A percentile compares a stretch with the other conserved stretches of the same genome.
phyloP scores from a whole-genome alignment of 2,329 filamentous ascomycete genomes.

The Aspergillus tanneri region DNA sequence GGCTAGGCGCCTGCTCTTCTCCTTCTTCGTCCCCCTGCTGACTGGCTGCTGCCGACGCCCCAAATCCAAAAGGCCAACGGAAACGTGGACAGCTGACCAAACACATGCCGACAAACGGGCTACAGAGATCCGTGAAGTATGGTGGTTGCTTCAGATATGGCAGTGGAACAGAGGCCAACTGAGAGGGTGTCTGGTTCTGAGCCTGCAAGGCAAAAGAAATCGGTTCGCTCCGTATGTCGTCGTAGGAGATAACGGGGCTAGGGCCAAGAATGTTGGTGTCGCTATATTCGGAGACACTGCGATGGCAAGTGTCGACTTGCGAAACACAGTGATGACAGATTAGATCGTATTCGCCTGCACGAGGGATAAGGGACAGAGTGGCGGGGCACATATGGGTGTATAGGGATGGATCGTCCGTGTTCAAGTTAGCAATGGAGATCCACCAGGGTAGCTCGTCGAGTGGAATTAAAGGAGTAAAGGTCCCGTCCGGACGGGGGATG shows the following conservation, averaged over 20 bases:
- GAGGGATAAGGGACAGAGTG: conserved; percentile 22
- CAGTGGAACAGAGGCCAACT: not conserved
- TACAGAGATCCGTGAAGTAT: conserved; percentile 18
- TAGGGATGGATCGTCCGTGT: conserved; percentile 20
- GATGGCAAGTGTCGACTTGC: conserved; percentile 23
- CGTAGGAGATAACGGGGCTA: not conserved
- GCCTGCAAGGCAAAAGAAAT: not conserved
- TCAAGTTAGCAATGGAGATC: conserved; percentile 30
- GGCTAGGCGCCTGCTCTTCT: too few relatives aligned
- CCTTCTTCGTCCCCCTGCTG: too few relatives aligned
- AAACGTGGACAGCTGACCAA: conserved; percentile 9
- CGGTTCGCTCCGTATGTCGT: not conserved
- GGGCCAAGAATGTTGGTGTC: not conserved
- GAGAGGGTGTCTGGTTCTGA: not conserved
- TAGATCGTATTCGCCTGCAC: conserved; percentile 36
- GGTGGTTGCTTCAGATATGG: conserved; percentile 17
- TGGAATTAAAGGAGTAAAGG: conserved; percentile 42
- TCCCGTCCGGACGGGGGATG: conserved; percentile 37
- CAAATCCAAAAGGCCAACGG: not conserved
- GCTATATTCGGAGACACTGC: conserved; percentile 26
- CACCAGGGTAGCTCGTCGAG: conserved; percentile 45
- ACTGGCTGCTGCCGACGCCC: not conserved
- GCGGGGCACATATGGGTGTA: conserved; percentile 25
- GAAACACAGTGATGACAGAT: conserved; percentile 32
- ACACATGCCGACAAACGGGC: conserved; percentile 25